Evolutionary conservation across 306 rosid species (phyloP).

Genomic region (Casuarina cunninghamiana): DNA sequence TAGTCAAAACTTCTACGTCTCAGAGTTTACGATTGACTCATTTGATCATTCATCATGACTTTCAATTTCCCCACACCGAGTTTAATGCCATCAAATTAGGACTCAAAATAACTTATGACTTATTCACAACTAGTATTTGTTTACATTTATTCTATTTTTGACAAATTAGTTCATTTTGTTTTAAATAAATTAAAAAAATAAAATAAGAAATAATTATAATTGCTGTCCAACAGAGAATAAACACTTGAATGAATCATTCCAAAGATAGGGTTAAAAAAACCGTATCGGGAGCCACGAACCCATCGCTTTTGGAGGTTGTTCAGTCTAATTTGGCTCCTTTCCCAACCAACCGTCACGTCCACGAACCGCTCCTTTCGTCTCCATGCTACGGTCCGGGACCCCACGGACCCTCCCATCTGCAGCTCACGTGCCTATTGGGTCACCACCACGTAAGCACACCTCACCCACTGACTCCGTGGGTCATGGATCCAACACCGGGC

Average conservation of each 20-base stretch:
- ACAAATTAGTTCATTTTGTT: too few relatives aligned
- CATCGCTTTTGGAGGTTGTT: conserved; percentile 9
- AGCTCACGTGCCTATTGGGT: conserved; percentile 9
- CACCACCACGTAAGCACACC: conserved; percentile 12
- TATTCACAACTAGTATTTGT: not conserved
- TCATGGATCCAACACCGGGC: too few relatives aligned
- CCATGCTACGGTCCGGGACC: not conserved
- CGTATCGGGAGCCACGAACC: too few relatives aligned
- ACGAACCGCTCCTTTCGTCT: conserved; percentile 5
- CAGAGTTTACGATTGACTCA: not conserved
- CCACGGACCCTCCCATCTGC: not conserved
- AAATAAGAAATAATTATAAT: too few relatives aligned
- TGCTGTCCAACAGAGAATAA: too few relatives aligned
- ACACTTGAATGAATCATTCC: too few relatives aligned
- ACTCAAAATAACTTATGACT: not conserved
- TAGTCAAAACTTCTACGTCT: not conserved
- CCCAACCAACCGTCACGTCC: conserved; percentile 2
- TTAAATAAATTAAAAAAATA: too few relatives aligned
- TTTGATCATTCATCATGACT: not conserved
- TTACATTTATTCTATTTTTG: too few relatives aligned
- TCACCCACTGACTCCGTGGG: not conserved
- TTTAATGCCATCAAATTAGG: not conserved
- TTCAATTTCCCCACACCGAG: too few relatives aligned
- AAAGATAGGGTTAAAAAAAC: too few relatives aligned
- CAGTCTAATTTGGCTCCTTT: conserved; percentile 25